These are phyloP conservation scores for Aureobasidium pullulans DNA, from an alignment of 2,329 filamentous ascomycete genomes.

Conservation along the genomic window DNA sequence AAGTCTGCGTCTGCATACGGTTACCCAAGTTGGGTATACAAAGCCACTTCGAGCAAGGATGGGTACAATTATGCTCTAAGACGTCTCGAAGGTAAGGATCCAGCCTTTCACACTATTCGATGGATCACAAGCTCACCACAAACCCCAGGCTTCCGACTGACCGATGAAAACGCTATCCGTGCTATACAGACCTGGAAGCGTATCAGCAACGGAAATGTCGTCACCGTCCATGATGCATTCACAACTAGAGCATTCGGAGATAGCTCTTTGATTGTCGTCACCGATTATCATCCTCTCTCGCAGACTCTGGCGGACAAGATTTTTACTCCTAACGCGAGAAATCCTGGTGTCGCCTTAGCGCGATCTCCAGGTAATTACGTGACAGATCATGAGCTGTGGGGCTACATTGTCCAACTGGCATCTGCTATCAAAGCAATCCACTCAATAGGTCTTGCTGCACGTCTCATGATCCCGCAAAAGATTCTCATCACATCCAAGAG, in stretches of 20 bases:
- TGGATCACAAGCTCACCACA: not conserved
- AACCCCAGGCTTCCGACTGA: slow-evolving; percentile 67
- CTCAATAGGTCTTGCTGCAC: slow-evolving; percentile 68
- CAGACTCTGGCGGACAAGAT: slow-evolving; percentile 85
- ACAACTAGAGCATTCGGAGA: slow-evolving; percentile 90
- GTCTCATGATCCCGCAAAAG: slow-evolving; percentile 80
- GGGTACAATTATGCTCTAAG: slow-evolving; percentile 82
- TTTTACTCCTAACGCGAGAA: slow-evolving; percentile 37
- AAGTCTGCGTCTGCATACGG: slow-evolving; percentile 76
- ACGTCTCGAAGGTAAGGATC: slow-evolving; percentile 62
- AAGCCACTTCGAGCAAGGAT: slow-evolving; percentile 81
- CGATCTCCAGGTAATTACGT: slow-evolving; percentile 35
- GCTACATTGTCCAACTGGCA: slow-evolving; percentile 84
- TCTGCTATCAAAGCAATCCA: slow-evolving; percentile 86
- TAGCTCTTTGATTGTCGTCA: slow-evolving; percentile 88
- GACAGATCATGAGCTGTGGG: slow-evolving; percentile 74
- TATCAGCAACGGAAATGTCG: slow-evolving; percentile 71
- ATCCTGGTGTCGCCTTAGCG: slow-evolving; percentile 8
- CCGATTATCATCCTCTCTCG: slow-evolving; percentile 84
- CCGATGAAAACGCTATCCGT: slow-evolving; percentile 80
- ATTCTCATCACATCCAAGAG: slow-evolving; percentile 87
- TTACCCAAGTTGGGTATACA: slow-evolving; percentile 90
- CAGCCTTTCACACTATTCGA: slow-evolving; percentile 14
- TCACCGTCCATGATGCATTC: slow-evolving; percentile 84
- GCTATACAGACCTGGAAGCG: slow-evolving; percentile 85